These are phyloP conservation scores for Trypanosoma conorhini DNA, from an alignment of 208 protist species.

Conservation along the genomic window DNA sequence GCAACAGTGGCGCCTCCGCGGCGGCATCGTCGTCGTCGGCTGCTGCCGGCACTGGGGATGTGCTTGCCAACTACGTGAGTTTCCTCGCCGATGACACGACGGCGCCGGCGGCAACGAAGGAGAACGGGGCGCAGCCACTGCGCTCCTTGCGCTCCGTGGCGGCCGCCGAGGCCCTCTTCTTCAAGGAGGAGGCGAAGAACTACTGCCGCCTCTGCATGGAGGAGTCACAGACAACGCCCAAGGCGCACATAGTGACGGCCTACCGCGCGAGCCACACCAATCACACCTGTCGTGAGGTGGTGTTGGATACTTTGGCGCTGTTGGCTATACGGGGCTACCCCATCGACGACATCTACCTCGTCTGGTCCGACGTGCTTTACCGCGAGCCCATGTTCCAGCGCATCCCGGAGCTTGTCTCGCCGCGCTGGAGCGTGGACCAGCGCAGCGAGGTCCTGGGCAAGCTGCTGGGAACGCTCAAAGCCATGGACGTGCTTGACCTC, in stretches of 20 bases:
- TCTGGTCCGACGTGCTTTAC: constrained; percentile 73
- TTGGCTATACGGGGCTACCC: constrained; percentile 71
- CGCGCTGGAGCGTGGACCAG: constrained; percentile 49
- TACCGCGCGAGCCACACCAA: constrained; percentile 43
- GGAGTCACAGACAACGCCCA: constrained; percentile 36
- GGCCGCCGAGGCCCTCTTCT: constrained; percentile 27
- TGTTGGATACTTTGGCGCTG: constrained; percentile 62
- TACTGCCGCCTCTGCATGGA: constrained; percentile 70
- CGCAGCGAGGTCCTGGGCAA: constrained; percentile 42
- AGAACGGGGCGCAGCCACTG: constrained; percentile 32
- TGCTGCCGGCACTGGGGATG: constrained; percentile 21
- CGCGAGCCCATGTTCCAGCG: constrained; percentile 47
- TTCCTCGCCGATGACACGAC: constrained; percentile 52
- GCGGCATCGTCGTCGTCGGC: constrained; percentile 17
- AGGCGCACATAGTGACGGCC: constrained; percentile 41
- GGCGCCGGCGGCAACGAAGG: constrained; percentile 41
- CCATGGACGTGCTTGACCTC: constrained; percentile 57
- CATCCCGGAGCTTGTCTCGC: constrained; percentile 38
- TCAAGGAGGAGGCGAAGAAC: constrained; percentile 30
- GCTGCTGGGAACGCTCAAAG: constrained; percentile 43
- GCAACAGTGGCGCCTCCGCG: background rate
- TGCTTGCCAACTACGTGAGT: constrained; percentile 44
- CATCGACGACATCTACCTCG: constrained; percentile 58
- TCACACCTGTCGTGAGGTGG: constrained; percentile 71
- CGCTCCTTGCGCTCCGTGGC: constrained; percentile 23